Evolutionary conservation across 2,329 filamentous ascomycete species (phyloP), one percentile per base, ranked within the genome.

Genomic region (Leptographium radiaticola): DNA sequence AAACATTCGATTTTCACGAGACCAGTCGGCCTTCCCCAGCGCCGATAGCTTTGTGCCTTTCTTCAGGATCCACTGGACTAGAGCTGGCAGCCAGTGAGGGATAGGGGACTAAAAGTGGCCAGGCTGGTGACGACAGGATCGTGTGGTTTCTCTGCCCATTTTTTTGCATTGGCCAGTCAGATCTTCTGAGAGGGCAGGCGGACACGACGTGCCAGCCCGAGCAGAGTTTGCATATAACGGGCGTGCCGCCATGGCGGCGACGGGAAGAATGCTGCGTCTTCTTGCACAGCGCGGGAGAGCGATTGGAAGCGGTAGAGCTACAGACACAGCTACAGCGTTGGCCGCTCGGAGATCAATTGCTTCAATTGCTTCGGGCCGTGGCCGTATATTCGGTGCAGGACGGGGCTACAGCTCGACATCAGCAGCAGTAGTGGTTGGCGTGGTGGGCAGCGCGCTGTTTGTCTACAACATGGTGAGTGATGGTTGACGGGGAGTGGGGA

Each of bases 261-360:
- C 51, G 48, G 52, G 55, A 46, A 39, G 31, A 16, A 53, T 52
- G 44, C 53, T 57, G 57, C 53, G 58, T 54, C 53, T 58, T 43
- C 52, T 56, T 38, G 60, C 57, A 33, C 64, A 61, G 57, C 59
- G 59, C 61, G 62, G 15, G 44, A 46, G 25, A 56, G 33, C 40
- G 48, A 18, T 43, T 20, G 48, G 42, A 12, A 11, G 18, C 25
- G 9, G 16, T 15, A 36, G 33, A 36, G 16, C n/a, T 7, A 18
- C n/a, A 36, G 46, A 11, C 15, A 8, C 52, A 13, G 44, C 45
- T 25, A 44, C 47, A 34, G 8, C 50, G 15, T n/a, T 43, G 18
- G 30, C 45, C 15, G 34, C 20, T n/a, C 42, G 39, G 33, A 25
- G 49, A n/a, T 42, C 49, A 6, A 44, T 55, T n/a, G 25, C 25